phyloP scores from a whole-genome alignment of 768 basidiomycete genomes.

The Russula vinacea region DNA sequence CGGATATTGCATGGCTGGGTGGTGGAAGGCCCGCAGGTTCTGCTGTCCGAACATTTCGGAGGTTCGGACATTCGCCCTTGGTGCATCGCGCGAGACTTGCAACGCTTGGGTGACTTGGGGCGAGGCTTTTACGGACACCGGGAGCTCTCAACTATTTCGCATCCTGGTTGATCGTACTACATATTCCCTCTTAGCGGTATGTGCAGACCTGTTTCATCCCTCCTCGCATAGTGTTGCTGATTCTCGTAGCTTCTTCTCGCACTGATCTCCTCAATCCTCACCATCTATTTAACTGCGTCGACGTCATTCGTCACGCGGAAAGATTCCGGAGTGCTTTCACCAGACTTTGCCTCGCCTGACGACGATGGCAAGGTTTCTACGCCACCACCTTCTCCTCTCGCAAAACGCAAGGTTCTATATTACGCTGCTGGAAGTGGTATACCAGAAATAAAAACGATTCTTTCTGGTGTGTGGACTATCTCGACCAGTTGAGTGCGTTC shows the following conservation, averaged over 20 bases:
- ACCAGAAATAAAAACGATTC: slow-evolving; percentile 93
- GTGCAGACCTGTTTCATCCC: slow-evolving; percentile 33
- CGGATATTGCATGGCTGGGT: slow-evolving; percentile 70
- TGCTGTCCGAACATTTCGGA: slow-evolving; percentile 59
- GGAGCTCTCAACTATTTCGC: slow-evolving; percentile 38
- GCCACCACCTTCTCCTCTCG: slow-evolving; percentile 31
- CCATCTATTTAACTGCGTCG: slow-evolving; percentile 83
- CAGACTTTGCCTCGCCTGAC: slow-evolving; percentile 40
- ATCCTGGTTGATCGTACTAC: slow-evolving; percentile 58
- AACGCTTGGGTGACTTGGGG: slow-evolving; percentile 76
- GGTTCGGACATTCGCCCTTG: slow-evolving; percentile 11
- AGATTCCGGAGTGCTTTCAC: slow-evolving; percentile 69
- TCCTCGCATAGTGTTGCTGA: background rate
- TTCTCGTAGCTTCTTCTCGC: slow-evolving; percentile 65
- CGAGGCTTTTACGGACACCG: slow-evolving; percentile 44
- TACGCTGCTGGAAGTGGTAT: slow-evolving; percentile 97
- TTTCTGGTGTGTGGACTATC: slow-evolving; percentile 55
- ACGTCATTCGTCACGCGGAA: slow-evolving; percentile 86
- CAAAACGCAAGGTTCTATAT: slow-evolving; percentile 72
- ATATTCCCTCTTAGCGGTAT: slow-evolving; percentile 76
- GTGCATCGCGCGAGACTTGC: slow-evolving; percentile 46
- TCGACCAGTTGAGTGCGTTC: background rate
- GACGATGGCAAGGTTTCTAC: slow-evolving; percentile 25
- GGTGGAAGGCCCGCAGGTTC: slow-evolving; percentile 75
- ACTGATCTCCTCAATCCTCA: slow-evolving; percentile 68